Evolutionary conservation across 805 yeast species (phyloP), one percentile per base, ranked within the genome.

Genomic region (Hanseniaspora lindneri): DNA sequence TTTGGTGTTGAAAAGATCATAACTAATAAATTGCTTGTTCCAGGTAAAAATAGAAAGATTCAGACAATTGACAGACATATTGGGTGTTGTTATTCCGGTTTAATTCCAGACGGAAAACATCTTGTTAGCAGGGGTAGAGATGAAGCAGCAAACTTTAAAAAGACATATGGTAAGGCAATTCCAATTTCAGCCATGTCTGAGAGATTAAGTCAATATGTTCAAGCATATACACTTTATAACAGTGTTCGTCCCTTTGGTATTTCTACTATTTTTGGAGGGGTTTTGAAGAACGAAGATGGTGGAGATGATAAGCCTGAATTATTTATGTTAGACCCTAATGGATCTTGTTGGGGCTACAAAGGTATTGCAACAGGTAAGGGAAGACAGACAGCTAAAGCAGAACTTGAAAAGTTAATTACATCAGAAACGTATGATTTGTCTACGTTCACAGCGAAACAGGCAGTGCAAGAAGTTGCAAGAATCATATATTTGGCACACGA

Each of bases 311-410:
- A 94, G 19, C 96, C 89, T 64, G 44, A 39, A 16, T 74, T 92
- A 58, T 89, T 82, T 68, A 92, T 89, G 96, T 73, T 92, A 51
- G 99, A 92, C 64, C 98, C 99, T 57, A 83, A 94, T 63, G 99
- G 99, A 53, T 72, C 86, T 1, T 86, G 80, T 61, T 94, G 98
- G 97, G 99, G 99, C 44, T 92, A 92, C 67, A 73, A 76, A 49
- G 98, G 96, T 53, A 94, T 96, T 34, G 98, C 99, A 16, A 78
- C 96, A 3, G 99, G 99, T 54, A 92, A 89, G 65, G 99, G 99
- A 41, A 79, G 97, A 66, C 99, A 92, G 66, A 77, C 85, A n/a
- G 98, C 98, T 43, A 89, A 89, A 67, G 83, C 89, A 25, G 98
- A 92, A 67, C 74, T 92, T 56, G 99, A 92, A 66, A 92, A 92